Percentiles rank a stretch among this genome's conserved stretches.
Evolutionary conservation across 805 yeast genomes (phyloP).

Genomic region (Tetrapisispora pingtungensis): DNA sequence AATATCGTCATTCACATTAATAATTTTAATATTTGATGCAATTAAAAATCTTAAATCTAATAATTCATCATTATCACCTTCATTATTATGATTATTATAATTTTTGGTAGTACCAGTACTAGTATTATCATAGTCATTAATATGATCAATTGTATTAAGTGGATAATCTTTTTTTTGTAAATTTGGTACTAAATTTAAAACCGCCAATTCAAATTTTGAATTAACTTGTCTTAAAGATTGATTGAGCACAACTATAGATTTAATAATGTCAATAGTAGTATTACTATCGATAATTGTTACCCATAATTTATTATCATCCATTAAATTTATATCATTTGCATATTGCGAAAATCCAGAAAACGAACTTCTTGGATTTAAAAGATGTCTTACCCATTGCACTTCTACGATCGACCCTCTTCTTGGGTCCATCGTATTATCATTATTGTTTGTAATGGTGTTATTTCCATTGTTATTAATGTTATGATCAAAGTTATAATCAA

Average conservation of each 20-base stretch:
- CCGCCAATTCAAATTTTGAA: constrained; percentile 19
- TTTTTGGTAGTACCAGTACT: too few species aligned
- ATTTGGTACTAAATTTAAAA: constrained; percentile 11
- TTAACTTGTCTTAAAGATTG: constrained; percentile 16
- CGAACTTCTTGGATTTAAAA: constrained; percentile 29
- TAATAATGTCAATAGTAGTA: constrained; percentile 13
- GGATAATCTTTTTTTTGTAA: too few species aligned
- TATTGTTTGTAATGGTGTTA: too few species aligned
- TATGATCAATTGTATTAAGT: background rate
- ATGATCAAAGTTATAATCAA: background rate
- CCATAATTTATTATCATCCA: constrained; percentile 18
- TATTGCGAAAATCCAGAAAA: constrained; percentile 23
- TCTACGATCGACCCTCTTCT: constrained; percentile 26
- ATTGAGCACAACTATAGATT: constrained; percentile 17
- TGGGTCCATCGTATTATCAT: background rate
- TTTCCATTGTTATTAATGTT: background rate
- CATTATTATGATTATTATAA: too few species aligned
- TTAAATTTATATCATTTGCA: constrained; percentile 8
- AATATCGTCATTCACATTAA: constrained; percentile 4
- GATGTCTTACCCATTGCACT: constrained; percentile 25
- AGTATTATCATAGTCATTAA: too few species aligned
- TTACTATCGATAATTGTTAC: constrained; percentile 20
- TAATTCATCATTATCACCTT: background rate
- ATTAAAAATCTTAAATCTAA: constrained; percentile 4
- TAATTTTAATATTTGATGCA: constrained; percentile 9